Percentiles rank a stretch among this genome's conserved stretches.
These are phyloP conservation scores for Paecilomyces formosus DNA, from an alignment of 2,329 filamentous ascomycete genomes.

Conservation along the genomic window DNA sequence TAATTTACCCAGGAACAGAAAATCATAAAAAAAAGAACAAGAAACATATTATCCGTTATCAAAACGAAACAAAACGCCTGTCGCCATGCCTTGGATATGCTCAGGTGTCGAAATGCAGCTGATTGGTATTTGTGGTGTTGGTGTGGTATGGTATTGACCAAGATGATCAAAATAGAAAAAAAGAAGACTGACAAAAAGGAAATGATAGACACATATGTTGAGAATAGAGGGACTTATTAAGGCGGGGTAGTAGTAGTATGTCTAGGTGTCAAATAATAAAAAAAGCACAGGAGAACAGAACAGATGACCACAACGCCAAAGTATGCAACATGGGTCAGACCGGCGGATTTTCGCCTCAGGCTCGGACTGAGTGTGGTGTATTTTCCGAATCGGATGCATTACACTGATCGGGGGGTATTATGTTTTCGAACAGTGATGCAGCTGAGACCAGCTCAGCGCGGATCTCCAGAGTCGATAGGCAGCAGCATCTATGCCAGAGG, in stretches of 20 bases:
- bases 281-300: not conserved
- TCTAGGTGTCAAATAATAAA: not conserved
- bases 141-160: not conserved
- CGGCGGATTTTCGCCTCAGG: not conserved
- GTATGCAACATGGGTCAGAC: not conserved
- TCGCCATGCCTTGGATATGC: not conserved
- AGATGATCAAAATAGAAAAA: not conserved
- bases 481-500: constrained; percentile 13
- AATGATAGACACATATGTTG: not conserved
- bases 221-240: not conserved
- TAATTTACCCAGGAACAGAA: not conserved
- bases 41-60: not conserved
- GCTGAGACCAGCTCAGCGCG: not conserved
- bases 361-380: not conserved
- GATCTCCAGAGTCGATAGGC: not conserved
- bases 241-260: not conserved
- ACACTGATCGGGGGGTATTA: not conserved
- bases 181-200: not conserved
- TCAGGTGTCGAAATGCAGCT: not conserved
- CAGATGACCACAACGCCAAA: not conserved
- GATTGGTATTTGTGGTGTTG: not conserved
- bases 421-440: not conserved
- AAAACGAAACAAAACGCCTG: not conserved
- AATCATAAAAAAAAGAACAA: not conserved
- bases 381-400: not conserved